phyloP scores from a whole-genome alignment of 331 rosid genomes.

The Acacia concinna region DNA sequence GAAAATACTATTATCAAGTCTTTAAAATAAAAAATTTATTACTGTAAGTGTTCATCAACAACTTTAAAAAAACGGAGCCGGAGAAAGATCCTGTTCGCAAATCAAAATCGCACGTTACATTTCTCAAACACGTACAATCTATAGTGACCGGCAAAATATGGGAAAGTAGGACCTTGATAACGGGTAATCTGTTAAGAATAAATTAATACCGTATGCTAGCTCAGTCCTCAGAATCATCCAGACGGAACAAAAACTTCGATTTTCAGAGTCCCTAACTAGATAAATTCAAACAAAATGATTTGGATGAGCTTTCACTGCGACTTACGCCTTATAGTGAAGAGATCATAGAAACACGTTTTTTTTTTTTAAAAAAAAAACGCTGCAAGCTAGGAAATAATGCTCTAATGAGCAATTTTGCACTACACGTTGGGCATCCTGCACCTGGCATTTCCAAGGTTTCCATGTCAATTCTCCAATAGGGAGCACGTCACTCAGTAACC shows the following conservation, averaged over 20 bases:
- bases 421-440: constrained; percentile 7
- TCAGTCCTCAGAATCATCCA: constrained; percentile 31
- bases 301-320: constrained; percentile 29
- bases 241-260: background rate
- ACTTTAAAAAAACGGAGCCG: too few relatives aligned
- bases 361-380: background rate
- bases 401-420: constrained; percentile 22
- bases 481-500: constrained; percentile 39
- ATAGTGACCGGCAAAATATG: background rate
- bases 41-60: too few relatives aligned
- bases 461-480: constrained; percentile 8
- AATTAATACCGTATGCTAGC: constrained; percentile 4
- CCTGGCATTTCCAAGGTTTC: constrained; percentile 19
- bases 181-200: constrained; percentile 11
- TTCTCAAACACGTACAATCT: background rate
- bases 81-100: background rate
- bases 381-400: constrained; percentile 19
- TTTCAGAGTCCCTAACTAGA: constrained; percentile 12
- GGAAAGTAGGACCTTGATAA: background rate
- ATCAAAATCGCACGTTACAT: background rate
- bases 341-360: constrained; percentile 22
- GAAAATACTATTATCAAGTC: too few relatives aligned
- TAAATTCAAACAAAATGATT: constrained; percentile 30
- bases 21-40: too few relatives aligned
- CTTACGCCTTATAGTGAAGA: constrained; percentile 34